Conservation (phyloP, 495 filamentous ascomycete species). For the Penicillium maclennaniae region DNA sequence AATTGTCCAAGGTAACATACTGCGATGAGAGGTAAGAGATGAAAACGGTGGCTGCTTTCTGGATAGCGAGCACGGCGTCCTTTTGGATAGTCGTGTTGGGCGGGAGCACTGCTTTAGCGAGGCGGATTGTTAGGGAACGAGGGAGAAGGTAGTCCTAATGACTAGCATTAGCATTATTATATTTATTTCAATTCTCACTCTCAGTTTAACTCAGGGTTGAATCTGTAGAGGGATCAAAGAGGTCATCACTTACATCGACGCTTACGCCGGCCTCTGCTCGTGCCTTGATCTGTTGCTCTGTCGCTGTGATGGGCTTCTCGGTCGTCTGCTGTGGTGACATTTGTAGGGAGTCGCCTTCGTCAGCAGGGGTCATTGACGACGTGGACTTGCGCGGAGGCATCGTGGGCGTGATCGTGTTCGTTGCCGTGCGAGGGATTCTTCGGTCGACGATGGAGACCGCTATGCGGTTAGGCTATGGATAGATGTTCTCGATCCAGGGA, state of each 20-base stretch:
- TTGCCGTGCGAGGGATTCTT: background rate
- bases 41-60: constrained; percentile 92
- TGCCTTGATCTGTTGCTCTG: constrained; percentile 47
- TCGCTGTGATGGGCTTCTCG: constrained; percentile 35
- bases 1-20: constrained; percentile 51
- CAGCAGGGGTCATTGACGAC: constrained; percentile 28
- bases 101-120: constrained; percentile 96
- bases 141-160: constrained; percentile 83
- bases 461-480: background rate
- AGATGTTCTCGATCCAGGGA: background rate
- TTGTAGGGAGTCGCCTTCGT: constrained; percentile 19
- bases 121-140: constrained; percentile 85
- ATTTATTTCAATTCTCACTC: no score
- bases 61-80: constrained; percentile 85
- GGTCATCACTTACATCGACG: constrained; percentile 34
- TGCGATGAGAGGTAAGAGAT: constrained; percentile 81
- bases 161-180: constrained; percentile 2
- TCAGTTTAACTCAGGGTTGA: background rate
- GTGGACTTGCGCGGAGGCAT: constrained; percentile 41
- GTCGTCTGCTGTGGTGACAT: constrained; percentile 16
- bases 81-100: constrained; percentile 92
- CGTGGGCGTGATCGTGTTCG: background rate
- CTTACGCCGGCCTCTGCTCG: constrained; percentile 40
- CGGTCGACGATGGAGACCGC: background rate
- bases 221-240: background rate